Evolutionary conservation across 2,329 filamentous ascomycete genomes (phyloP).

Genomic region (Didymella arachidicola): DNA sequence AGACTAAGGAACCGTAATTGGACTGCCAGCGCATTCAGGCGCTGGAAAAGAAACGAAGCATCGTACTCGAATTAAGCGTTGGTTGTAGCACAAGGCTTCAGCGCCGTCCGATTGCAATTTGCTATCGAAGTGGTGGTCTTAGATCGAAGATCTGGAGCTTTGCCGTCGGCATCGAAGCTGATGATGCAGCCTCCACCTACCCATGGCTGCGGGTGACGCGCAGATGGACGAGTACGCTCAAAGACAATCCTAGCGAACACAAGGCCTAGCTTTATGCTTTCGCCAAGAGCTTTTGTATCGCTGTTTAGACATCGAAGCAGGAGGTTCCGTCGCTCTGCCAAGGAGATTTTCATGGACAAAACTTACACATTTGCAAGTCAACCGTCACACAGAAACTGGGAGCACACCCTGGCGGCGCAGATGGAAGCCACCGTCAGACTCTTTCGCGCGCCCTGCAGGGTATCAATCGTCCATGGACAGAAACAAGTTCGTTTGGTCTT

Average conservation of each 20-base stretch:
- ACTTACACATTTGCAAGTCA: not conserved
- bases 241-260: not conserved
- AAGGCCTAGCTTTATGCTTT: no score
- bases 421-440: not conserved
- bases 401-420: not conserved
- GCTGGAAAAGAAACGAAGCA: not conserved
- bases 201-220: not conserved
- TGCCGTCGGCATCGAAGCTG: slow-evolving; percentile 2
- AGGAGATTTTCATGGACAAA: not conserved
- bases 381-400: not conserved
- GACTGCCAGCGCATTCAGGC: no score
- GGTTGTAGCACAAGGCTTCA: not conserved
- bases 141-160: not conserved
- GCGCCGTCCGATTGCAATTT: not conserved
- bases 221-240: not conserved
- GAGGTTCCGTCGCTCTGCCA: not conserved
- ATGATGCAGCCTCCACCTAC: not conserved
- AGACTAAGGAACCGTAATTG: not conserved
- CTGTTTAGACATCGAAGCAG: not conserved
- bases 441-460: not conserved
- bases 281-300: not conserved
- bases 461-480: not conserved
- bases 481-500: not conserved
- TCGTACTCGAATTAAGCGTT: not conserved
- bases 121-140: not conserved